phyloP scores from a whole-genome alignment of 768 basidiomycete species.

The Suillus plorans region DNA sequence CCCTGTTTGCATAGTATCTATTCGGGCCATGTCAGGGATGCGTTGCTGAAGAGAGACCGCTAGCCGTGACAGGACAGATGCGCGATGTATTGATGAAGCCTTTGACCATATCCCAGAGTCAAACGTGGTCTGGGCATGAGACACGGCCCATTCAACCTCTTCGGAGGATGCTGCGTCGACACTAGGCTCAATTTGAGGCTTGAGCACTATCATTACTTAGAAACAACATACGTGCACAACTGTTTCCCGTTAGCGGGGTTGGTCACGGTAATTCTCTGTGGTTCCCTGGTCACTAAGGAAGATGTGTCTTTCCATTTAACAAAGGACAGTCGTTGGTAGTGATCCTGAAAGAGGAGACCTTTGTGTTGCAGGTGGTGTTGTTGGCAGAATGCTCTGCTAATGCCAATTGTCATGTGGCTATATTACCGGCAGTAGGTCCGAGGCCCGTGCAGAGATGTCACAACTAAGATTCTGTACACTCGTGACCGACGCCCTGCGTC shows the following conservation, averaged over 20 bases:
- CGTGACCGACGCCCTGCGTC: too few relatives aligned
- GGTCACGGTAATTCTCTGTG: conserved; percentile 46
- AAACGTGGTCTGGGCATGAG: conserved; percentile 56
- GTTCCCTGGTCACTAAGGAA: not conserved
- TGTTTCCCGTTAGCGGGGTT: conserved; percentile 71
- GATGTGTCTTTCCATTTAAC: not conserved
- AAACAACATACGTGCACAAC: conserved; percentile 44
- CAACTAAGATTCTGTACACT: too few relatives aligned
- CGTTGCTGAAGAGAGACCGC: conserved; percentile 60
- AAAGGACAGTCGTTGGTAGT: conserved; percentile 9
- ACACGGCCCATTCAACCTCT: conserved; percentile 53
- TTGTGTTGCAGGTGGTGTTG: not conserved
- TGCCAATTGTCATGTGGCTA: too few relatives aligned
- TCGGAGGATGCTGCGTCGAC: conserved; percentile 52
- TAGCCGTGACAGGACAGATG: conserved; percentile 62
- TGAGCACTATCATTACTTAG: conserved; percentile 4
- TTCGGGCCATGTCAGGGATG: conserved; percentile 55
- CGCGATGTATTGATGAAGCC: conserved; percentile 55
- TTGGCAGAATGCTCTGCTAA: too few relatives aligned
- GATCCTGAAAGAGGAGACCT: conserved; percentile 2
- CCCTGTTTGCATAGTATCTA: conserved; percentile 79
- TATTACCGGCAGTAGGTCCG: too few relatives aligned
- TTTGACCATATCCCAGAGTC: conserved; percentile 73
- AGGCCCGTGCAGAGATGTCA: too few relatives aligned
- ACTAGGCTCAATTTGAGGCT: conserved; percentile 32